Conservation (phyloP, 208 protist genomes). For the Trypanosoma vivax region DNA sequence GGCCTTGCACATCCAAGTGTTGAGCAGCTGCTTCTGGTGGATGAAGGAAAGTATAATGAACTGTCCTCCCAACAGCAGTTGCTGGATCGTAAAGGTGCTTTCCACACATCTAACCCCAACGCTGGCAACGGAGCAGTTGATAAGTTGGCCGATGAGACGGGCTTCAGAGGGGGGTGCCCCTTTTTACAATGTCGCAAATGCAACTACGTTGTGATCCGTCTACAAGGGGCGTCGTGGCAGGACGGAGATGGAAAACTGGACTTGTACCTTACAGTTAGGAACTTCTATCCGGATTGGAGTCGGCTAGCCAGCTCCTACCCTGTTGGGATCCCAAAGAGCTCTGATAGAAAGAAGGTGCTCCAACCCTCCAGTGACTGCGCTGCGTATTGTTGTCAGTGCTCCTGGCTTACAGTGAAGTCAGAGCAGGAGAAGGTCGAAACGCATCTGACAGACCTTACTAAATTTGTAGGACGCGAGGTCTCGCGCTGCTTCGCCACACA, state of each 20-base stretch:
- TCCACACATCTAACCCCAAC: slow-evolving; percentile 35
- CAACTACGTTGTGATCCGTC: slow-evolving; percentile 69
- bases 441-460: slow-evolving; percentile 33
- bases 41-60: slow-evolving; percentile 20
- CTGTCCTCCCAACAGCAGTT: slow-evolving; percentile 15
- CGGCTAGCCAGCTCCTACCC: slow-evolving; percentile 44
- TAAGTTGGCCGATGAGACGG: slow-evolving; percentile 22
- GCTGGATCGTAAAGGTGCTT: slow-evolving; percentile 51
- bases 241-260: slow-evolving; percentile 43
- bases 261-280: slow-evolving; percentile 78
- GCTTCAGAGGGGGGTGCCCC: slow-evolving; percentile 50
- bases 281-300: slow-evolving; percentile 87
- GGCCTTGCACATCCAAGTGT: slow-evolving; percentile 31
- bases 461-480: slow-evolving; percentile 16
- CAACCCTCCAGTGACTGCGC: slow-evolving; percentile 20
- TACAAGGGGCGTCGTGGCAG: slow-evolving; percentile 70
- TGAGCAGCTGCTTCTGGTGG: slow-evolving; percentile 27
- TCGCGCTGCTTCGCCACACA: slow-evolving; percentile 41
- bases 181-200: slow-evolving; percentile 63
- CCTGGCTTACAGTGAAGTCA: slow-evolving; percentile 60
- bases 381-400: slow-evolving; percentile 87
- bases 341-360: slow-evolving; percentile 26
- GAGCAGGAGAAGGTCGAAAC: slow-evolving; percentile 48
- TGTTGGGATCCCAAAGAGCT: slow-evolving; percentile 31
- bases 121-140: slow-evolving; percentile 68